Evolutionary conservation across 2,329 filamentous ascomycete genomes (phyloP).

Genomic region (Fusarium tricinctum): DNA sequence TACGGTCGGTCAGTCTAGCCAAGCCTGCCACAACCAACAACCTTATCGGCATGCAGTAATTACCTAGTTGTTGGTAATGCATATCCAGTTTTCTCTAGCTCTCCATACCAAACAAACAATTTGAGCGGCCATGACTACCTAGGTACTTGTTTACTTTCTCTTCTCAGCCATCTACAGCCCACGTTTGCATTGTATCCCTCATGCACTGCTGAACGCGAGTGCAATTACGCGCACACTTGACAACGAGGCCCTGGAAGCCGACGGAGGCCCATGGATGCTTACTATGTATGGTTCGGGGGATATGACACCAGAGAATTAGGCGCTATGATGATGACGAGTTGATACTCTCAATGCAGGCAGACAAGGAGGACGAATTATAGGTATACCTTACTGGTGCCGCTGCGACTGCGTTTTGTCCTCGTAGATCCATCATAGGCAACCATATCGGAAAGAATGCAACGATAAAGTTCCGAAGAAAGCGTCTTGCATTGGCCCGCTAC

Average conservation of each 20-base stretch:
- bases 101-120: neutral
- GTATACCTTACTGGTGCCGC: constrained; percentile 6
- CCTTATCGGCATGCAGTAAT: neutral
- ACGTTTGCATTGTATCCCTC: constrained; percentile 18
- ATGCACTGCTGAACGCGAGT: constrained; percentile 14
- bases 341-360: constrained; percentile 20
- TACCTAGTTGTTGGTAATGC: too few relatives aligned
- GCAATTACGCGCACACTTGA: constrained; percentile 15
- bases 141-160: neutral
- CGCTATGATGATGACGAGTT: constrained; percentile 37
- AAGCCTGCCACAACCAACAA: constrained; percentile 11
- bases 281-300: constrained; percentile 9
- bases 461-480: constrained; percentile 7
- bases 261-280: constrained; percentile 34
- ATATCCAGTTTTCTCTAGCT: neutral
- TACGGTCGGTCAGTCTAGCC: constrained; percentile 12
- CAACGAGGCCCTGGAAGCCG: constrained; percentile 25
- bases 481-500: constrained; percentile 16
- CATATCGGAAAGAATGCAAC: constrained; percentile 19
- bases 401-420: constrained; percentile 13
- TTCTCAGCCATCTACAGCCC: neutral
- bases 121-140: neutral
- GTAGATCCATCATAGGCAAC: constrained; percentile 10
- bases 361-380: constrained; percentile 3
- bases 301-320: constrained; percentile 27